These are phyloP conservation scores for Linaria vulgaris DNA, from an alignment of 257 asterid genomes.

Conservation along the genomic window DNA sequence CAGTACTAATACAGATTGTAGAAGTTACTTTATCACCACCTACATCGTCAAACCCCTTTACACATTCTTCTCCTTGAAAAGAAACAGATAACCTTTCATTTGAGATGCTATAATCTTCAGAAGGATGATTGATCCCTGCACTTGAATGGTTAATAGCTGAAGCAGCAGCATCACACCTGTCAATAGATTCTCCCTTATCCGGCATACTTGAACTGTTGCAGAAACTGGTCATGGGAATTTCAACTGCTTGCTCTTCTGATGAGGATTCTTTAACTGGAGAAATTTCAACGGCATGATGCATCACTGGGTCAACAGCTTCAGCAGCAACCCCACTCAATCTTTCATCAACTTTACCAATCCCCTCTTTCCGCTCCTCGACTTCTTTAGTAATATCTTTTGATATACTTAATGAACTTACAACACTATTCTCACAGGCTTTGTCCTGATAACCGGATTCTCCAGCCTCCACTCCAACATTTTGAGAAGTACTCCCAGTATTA, in stretches of 20 bases:
- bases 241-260: slow-evolving; percentile 43
- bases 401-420: slow-evolving; percentile 31
- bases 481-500: slow-evolving; percentile 33
- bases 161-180: slow-evolving; percentile 32
- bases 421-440: slow-evolving; percentile 31
- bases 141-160: slow-evolving; percentile 35
- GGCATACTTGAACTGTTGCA: slow-evolving; percentile 31
- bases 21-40: slow-evolving; percentile 19
- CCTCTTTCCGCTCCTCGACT: slow-evolving; percentile 35
- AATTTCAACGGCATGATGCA: slow-evolving; percentile 28
- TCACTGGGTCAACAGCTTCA: slow-evolving; percentile 32
- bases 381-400: slow-evolving; percentile 26
- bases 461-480: slow-evolving; percentile 30
- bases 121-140: slow-evolving; percentile 33
- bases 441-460: slow-evolving; percentile 37
- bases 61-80: slow-evolving; percentile 32
- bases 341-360: slow-evolving; percentile 27
- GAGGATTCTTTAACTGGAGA: slow-evolving; percentile 39
- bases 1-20: slow-evolving; percentile 26
- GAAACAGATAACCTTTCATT: slow-evolving; percentile 31
- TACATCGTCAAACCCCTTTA: slow-evolving; percentile 25
- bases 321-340: slow-evolving; percentile 28
- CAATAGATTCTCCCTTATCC: slow-evolving; percentile 30
- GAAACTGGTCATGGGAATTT: slow-evolving; percentile 22
- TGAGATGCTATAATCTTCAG: slow-evolving; percentile 32